Percentiles rank a stretch among this genome's conserved stretches.
Conservation (phyloP, 1,139 yeast genomes). For the Arxiozyma slooffiae region DNA sequence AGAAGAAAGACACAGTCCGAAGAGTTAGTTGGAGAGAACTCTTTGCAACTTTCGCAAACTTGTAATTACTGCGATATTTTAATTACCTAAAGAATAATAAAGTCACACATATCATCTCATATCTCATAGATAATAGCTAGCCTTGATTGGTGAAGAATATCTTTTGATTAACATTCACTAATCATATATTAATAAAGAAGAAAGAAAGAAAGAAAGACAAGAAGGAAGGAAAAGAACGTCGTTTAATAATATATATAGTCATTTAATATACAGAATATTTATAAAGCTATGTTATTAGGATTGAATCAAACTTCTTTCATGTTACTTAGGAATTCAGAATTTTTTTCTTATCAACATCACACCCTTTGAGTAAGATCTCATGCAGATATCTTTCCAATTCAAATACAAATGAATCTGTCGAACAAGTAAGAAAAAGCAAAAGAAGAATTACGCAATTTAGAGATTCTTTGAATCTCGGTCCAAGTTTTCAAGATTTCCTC, state of each 20-base stretch:
- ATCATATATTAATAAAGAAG: neutral
- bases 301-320: neutral
- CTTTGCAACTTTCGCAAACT: neutral
- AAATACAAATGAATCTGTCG: neutral
- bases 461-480: constrained; percentile 71
- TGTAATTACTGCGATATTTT: neutral
- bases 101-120: neutral
- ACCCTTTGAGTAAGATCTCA: neutral
- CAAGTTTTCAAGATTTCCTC: constrained; percentile 86
- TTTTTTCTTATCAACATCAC: neutral
- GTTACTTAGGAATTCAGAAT: neutral
- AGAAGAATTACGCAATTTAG: constrained; percentile 56
- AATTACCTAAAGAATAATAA: too few species aligned
- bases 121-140: too few species aligned
- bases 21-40: neutral
- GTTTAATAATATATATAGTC: too few species aligned
- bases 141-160: too few species aligned
- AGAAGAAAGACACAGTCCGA: too few species aligned
- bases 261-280: too few species aligned
- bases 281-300: neutral
- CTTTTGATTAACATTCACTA: too few species aligned
- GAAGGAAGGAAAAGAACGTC: neutral
- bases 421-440: constrained; percentile 15
- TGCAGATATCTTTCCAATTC: neutral
- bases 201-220: too few species aligned